These are phyloP conservation scores for Alloteropsis angusta DNA, from an alignment of 202 grass and related monocot genomes.

Conservation along the genomic window DNA sequence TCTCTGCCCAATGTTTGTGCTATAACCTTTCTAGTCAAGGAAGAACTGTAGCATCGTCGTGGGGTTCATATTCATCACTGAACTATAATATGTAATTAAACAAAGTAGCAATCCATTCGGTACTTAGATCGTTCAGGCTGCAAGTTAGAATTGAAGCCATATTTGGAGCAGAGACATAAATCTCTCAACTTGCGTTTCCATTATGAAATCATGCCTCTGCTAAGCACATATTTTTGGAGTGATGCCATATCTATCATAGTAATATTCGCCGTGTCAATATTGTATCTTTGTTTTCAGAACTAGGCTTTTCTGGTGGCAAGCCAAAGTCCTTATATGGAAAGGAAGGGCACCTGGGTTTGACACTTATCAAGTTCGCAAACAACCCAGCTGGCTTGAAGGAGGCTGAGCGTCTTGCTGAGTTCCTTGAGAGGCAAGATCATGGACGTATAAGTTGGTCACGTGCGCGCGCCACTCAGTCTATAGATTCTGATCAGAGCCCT, in stretches of 20 bases:
- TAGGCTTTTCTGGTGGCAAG: constrained; percentile 90
- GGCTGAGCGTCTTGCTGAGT: constrained; percentile 64
- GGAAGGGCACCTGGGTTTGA: constrained; percentile 78
- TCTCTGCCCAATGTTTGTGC: neutral
- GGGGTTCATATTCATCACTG: neutral
- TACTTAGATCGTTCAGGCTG: neutral
- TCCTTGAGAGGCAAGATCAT: constrained; percentile 60
- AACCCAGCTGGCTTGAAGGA: constrained; percentile 72
- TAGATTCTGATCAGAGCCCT: constrained; percentile 61
- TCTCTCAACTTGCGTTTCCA: neutral
- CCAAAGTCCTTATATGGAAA: constrained; percentile 83
- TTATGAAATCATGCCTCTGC: constrained; percentile 28
- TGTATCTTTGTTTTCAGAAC: constrained; percentile 59
- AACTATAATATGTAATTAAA: constrained; percentile 27
- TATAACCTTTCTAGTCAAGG: neutral
- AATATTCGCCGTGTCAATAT: constrained; percentile 38
- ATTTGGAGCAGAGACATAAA: constrained; percentile 15
- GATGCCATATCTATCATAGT: constrained; percentile 29
- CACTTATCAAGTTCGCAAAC: constrained; percentile 69
- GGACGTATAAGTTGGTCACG: constrained; percentile 66
- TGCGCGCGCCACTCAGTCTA: constrained; percentile 29
- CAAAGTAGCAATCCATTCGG: neutral
- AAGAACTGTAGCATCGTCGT: neutral
- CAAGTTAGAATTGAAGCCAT: constrained; percentile 15
- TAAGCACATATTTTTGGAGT: constrained; percentile 30